Conservation (phyloP, 2,329 filamentous ascomycete genomes). For the Diaporthe amygdali region DNA sequence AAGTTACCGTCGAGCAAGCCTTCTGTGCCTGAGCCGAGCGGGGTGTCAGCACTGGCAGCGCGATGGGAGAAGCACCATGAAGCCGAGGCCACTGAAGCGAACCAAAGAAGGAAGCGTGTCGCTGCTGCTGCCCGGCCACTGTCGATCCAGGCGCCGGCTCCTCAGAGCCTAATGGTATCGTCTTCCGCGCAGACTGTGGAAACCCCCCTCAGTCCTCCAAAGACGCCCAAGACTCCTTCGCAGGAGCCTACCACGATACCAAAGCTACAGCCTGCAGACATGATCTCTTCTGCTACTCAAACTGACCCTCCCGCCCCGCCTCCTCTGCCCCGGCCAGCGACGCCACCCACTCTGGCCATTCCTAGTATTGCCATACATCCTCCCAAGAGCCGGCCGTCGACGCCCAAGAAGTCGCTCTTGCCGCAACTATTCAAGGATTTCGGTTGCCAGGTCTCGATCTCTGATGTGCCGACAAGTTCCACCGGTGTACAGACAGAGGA, state of each 20-base stretch:
- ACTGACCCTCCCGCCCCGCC: constrained; percentile 55
- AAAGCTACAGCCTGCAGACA: constrained; percentile 38
- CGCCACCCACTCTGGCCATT: constrained; percentile 57
- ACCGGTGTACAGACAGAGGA: constrained; percentile 82
- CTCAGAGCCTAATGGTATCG: constrained; percentile 64
- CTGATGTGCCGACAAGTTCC: constrained; percentile 57
- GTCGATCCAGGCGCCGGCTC: constrained; percentile 48
- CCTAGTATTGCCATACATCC: constrained; percentile 93
- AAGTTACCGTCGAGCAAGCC: constrained; percentile 47
- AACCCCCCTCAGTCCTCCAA: constrained; percentile 67
- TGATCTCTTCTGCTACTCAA: constrained; percentile 66
- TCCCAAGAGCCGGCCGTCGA: constrained; percentile 81
- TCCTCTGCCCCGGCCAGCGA: constrained; percentile 33
- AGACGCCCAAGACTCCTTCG: constrained; percentile 62
- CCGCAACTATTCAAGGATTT: constrained; percentile 85
- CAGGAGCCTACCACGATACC: constrained; percentile 46
- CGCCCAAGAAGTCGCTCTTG: constrained; percentile 74
- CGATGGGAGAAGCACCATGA: constrained; percentile 47
- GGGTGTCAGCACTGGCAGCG: constrained; percentile 33
- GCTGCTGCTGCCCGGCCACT: constrained; percentile 54
- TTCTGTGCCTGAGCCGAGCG: constrained; percentile 47
- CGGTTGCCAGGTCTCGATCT: constrained; percentile 76
- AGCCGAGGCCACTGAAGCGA: constrained; percentile 66
- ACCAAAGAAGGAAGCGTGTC: constrained; percentile 74
- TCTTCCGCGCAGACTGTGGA: constrained; percentile 67